Base-by-base conservation (phyloP, 208 protist species). In the Acanthamoeba lenticulata region DNA sequence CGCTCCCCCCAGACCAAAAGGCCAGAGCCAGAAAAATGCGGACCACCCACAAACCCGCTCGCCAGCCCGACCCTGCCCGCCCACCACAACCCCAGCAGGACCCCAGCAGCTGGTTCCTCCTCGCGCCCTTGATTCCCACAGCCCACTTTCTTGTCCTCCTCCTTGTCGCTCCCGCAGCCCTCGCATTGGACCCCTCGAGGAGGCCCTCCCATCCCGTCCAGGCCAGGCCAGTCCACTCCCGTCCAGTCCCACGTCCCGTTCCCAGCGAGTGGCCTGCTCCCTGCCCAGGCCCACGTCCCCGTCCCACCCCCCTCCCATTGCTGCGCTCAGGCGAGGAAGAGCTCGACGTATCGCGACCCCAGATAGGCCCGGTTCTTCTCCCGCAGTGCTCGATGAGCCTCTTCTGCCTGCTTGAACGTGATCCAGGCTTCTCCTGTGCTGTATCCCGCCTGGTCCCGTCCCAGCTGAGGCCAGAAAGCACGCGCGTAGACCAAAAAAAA, bases 311-410 rank as follows among this genome's bases (percentile, higher is more conserved):
- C 17, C 9, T 11, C 6, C 38, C 7, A 79, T 24, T 24, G 4
- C 11, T 32, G 7, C 69, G 3, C 69, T 42, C 69, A 79, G 29
- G 32, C 69, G 32, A 38, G 32, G 29, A 79, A 38, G 42, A 85
- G 74, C 74, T 85, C 74, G 42, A 85, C 74, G 74, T 85, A 85
- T 29, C 74, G 74, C 7, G 74, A 36, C 4, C 74, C 74, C 44
- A 85, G 42, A 42, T 85, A 85, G 44, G 11, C 74, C 42, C 74
- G 17, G n/a, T 85, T 85, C 74, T 85, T 85, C 74, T 85, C 74
- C 27, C 74, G 74, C 44, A 85, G 44, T 1, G 74, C 74, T 7
- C 74, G 1, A 55, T 85, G 55, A 7, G 40, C 74, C 74, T 85
- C 74, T 55, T 85, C 74, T 36, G 74, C 74, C 27, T 85, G 74